phyloP scores from a whole-genome alignment of 208 protist genomes.

The Wallacemonas sp. region DNA sequence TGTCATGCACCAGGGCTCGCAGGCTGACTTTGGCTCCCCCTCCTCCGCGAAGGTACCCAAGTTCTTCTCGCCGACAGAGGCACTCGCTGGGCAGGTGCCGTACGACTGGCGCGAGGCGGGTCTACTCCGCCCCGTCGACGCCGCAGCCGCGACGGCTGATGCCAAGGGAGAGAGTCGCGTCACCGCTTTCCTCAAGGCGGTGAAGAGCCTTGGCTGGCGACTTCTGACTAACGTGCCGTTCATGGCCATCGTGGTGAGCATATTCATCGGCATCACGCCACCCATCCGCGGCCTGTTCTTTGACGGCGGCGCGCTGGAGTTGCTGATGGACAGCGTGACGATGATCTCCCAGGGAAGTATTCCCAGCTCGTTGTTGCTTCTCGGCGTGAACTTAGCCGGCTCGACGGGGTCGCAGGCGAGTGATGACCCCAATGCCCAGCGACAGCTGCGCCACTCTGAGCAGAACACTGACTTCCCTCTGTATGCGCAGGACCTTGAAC shows the following conservation, averaged over 20 bases:
- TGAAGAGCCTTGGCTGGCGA: not conserved
- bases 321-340: slow-evolving; percentile 20
- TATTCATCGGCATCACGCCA: slow-evolving; percentile 31
- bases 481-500: not conserved
- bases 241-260: slow-evolving; percentile 24
- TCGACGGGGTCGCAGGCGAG: not conserved
- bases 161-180: not conserved
- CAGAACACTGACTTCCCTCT: not conserved
- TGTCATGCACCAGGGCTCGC: not conserved
- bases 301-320: slow-evolving; percentile 24
- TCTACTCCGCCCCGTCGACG: not conserved
- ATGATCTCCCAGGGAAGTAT: slow-evolving; percentile 27
- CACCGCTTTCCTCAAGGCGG: not conserved
- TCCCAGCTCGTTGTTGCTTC: slow-evolving; percentile 29
- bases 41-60: no score
- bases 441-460: not conserved
- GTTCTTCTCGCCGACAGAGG: no score
- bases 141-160: not conserved
- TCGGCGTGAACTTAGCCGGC: slow-evolving; percentile 21
- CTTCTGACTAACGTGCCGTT: slow-evolving; percentile 20
- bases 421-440: not conserved
- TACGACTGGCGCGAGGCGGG: not conserved
- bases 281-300: slow-evolving; percentile 31
- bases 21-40: not conserved
- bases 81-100: not conserved